A percentile compares a stretch with the other conserved stretches of the same genome.
These are phyloP conservation scores for Thelonectria discophora DNA, from an alignment of 2,329 filamentous ascomycete species.

Conservation along the genomic window DNA sequence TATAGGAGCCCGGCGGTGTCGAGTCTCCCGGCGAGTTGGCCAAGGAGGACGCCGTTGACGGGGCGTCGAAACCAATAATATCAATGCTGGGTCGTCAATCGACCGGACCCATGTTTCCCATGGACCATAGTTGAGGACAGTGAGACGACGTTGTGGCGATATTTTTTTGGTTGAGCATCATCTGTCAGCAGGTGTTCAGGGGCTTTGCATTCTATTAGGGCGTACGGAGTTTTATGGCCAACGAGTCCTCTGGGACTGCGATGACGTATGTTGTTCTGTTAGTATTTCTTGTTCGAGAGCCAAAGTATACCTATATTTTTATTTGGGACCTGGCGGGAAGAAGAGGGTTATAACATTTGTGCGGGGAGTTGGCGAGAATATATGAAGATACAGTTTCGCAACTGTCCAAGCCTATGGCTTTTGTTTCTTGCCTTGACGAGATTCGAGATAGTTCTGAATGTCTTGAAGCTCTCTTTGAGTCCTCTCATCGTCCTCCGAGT, in stretches of 20 bases:
- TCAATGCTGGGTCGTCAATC: constrained; percentile 24
- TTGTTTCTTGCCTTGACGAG: too few relatives aligned
- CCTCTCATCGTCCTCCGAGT: too few relatives aligned
- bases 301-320: constrained; percentile 16
- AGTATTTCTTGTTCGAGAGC: constrained; percentile 35
- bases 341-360: constrained; percentile 37
- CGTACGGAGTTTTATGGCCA: constrained; percentile 37
- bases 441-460: too few relatives aligned
- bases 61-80: constrained; percentile 23
- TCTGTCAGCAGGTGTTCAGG: constrained; percentile 15
- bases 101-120: constrained; percentile 30
- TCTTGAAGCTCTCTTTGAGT: too few relatives aligned
- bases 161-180: constrained; percentile 9
- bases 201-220: constrained; percentile 33
- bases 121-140: too few relatives aligned
- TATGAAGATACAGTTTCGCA: constrained; percentile 18
- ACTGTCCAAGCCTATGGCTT: not conserved
- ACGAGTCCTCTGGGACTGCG: too few relatives aligned
- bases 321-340: constrained; percentile 14
- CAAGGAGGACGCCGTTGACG: constrained; percentile 26
- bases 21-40: constrained; percentile 3
- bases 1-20: constrained; percentile 41
- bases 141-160: not conserved
- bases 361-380: constrained; percentile 37
- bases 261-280: too few relatives aligned